Evolutionary conservation across 129 eudicot species (phyloP).

Genomic region (Pittosporum tobira): DNA sequence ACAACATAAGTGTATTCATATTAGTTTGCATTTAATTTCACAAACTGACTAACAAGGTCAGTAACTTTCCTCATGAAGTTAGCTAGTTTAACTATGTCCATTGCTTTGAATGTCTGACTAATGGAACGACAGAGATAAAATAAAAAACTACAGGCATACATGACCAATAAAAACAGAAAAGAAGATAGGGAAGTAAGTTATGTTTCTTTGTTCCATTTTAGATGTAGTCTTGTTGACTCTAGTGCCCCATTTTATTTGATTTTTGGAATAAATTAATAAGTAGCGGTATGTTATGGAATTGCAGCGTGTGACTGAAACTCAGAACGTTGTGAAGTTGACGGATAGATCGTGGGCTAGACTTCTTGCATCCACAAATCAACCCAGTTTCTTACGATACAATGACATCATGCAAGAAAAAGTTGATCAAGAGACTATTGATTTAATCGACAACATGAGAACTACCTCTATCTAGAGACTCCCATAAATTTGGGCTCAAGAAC

Average conservation of each 20-base stretch:
- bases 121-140: too few species aligned
- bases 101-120: too few species aligned
- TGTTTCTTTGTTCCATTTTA: background rate
- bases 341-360: constrained; percentile 94
- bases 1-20: too few species aligned
- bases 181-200: too few species aligned
- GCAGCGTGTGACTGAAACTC: constrained; percentile 74
- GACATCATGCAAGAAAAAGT: constrained; percentile 30
- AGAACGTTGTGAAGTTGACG: constrained; percentile 61
- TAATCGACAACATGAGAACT: constrained; percentile 19
- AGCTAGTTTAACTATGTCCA: too few species aligned
- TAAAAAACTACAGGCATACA: too few species aligned
- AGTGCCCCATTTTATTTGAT: background rate
- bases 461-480: constrained; percentile 23
- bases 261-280: constrained; percentile 1
- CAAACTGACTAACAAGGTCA: too few species aligned
- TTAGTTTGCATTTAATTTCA: too few species aligned
- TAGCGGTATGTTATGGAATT: constrained; percentile 9
- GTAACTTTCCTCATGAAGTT: too few species aligned
- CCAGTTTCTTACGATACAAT: constrained; percentile 38
- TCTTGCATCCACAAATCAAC: constrained; percentile 79
- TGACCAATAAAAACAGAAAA: too few species aligned
- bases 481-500: background rate
- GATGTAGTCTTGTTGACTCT: background rate
- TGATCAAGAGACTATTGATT: constrained; percentile 24